These are phyloP conservation scores for Carex cristatella DNA, from an alignment of 176 grass and related monocot species.

Conservation along the genomic window DNA sequence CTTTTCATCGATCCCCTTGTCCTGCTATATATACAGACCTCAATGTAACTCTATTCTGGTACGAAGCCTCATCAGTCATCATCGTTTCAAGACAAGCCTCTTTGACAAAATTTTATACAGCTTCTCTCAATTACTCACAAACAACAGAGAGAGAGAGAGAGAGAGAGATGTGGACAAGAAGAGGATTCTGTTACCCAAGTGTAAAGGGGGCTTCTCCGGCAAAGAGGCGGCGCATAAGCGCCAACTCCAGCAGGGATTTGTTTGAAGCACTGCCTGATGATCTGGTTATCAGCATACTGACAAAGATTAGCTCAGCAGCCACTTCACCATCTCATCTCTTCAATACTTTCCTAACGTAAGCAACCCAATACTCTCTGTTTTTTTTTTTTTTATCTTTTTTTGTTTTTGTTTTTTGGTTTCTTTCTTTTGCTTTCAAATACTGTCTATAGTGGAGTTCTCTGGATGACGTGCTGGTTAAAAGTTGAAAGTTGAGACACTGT, in stretches of 20 bases:
- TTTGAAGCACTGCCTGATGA: conserved; percentile 65
- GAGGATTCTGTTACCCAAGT: conserved; percentile 1
- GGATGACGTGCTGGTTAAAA: not conserved
- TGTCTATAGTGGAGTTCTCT: not conserved
- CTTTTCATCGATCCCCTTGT: not conserved
- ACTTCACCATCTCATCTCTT: conserved; percentile 37
- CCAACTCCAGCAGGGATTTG: conserved; percentile 3
- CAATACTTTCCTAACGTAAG: conserved; percentile 33
- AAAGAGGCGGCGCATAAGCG: not conserved
- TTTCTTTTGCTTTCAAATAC: conserved; percentile 2
- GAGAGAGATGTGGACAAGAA: not conserved
- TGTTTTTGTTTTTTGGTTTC: not conserved
- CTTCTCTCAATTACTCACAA: not conserved
- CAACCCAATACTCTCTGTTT: not conserved
- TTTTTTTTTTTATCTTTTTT: not conserved
- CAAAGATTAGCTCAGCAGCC: conserved; percentile 22
- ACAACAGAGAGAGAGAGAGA: not conserved
- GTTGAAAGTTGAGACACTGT: not conserved
- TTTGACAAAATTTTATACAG: not conserved
- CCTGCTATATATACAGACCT: conserved; percentile 1
- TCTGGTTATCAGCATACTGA: conserved; percentile 44
- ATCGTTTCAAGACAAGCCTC: not conserved
- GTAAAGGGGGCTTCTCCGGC: not conserved
- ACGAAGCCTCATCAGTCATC: not conserved
- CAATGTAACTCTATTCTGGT: not conserved